Evolutionary conservation across 2,329 filamentous ascomycete species (phyloP).

Genomic region (Talaromyces sp.): DNA sequence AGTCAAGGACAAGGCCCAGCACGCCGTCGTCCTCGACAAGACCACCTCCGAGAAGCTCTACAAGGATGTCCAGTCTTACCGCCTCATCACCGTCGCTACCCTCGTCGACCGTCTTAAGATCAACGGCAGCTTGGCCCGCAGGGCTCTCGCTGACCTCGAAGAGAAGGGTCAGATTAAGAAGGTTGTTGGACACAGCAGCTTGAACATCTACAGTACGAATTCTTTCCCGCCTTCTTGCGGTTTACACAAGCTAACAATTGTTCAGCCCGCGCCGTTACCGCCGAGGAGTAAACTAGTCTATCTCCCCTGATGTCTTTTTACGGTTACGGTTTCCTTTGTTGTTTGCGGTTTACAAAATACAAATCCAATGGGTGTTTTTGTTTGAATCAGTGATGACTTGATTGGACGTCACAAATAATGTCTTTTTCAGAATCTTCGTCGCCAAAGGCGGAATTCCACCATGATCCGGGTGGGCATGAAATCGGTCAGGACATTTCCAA

Average conservation of each 20-base stretch:
- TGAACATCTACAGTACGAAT: constrained; percentile 94
- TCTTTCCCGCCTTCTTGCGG: constrained; percentile 1
- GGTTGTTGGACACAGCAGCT: constrained; percentile 91
- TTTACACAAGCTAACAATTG: neutral
- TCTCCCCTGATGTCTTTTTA: constrained; percentile 24
- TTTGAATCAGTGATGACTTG: constrained; percentile 16
- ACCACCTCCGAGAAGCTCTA: constrained; percentile 94
- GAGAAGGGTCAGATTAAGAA: constrained; percentile 99
- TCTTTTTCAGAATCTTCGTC: constrained; percentile 30
- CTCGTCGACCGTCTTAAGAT: constrained; percentile 99
- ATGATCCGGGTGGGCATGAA: constrained; percentile 31
- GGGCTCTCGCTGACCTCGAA: constrained; percentile 88
- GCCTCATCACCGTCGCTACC: constrained; percentile 95
- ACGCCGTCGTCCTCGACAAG: constrained; percentile 98
- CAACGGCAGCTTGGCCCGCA: constrained; percentile 93
- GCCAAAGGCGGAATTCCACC: constrained; percentile 30
- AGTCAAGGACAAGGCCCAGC: constrained; percentile 99
- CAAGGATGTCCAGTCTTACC: constrained; percentile 99
- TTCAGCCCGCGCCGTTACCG: constrained; percentile 44
- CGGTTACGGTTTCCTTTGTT: constrained; percentile 33
- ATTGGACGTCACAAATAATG: constrained; percentile 5
- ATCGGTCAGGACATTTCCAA: constrained; percentile 1
- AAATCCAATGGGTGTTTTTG: constrained; percentile 16
- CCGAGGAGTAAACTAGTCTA: constrained; percentile 41
- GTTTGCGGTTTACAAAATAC: constrained; percentile 10